phyloP scores from a whole-genome alignment of 192 early-diverging fungal genomes.

The Backusella parvicylindrica region DNA sequence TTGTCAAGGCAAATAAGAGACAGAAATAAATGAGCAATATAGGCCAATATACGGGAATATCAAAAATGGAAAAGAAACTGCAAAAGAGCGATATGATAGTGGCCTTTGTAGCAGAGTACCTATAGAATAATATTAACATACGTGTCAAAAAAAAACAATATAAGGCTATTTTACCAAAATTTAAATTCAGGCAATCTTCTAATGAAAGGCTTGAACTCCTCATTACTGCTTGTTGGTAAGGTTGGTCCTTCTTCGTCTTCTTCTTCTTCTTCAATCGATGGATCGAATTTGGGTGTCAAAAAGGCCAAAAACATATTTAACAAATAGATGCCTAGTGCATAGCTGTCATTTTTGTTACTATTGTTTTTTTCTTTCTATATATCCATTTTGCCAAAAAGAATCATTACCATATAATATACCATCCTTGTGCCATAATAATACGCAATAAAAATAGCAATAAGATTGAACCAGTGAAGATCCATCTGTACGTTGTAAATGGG shows the following conservation, averaged over 20 bases:
- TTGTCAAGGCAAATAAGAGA: slow-evolving; percentile 90
- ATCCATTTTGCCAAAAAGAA: no score
- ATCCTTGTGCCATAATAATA: slow-evolving; percentile 78
- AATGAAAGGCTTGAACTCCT: slow-evolving; percentile 97
- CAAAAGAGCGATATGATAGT: slow-evolving; percentile 80
- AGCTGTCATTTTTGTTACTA: slow-evolving; percentile 9
- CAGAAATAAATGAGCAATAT: slow-evolving; percentile 96
- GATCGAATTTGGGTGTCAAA: slow-evolving; percentile 94
- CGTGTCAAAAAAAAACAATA: background rate
- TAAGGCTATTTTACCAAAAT: slow-evolving; percentile 72
- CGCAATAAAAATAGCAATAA: slow-evolving; percentile 70
- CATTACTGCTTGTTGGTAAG: slow-evolving; percentile 83
- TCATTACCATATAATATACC: slow-evolving; percentile 96
- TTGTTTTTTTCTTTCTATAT: no score
- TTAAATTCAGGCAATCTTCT: slow-evolving; percentile 97
- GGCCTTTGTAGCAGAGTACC: slow-evolving; percentile 80
- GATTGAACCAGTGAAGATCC: slow-evolving; percentile 62
- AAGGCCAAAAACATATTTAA: slow-evolving; percentile 95
- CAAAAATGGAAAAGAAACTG: slow-evolving; percentile 82
- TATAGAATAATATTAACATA: no score
- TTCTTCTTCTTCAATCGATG: slow-evolving; percentile 69
- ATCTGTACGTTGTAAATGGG: slow-evolving; percentile 72
- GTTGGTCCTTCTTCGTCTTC: slow-evolving; percentile 62
- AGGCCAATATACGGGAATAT: slow-evolving; percentile 99
- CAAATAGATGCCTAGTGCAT: slow-evolving; percentile 78